Evolutionary conservation across 305 asterid genomes (phyloP), one percentile per base, ranked within the genome.

Genomic region (Solanum aculeatissimum): DNA sequence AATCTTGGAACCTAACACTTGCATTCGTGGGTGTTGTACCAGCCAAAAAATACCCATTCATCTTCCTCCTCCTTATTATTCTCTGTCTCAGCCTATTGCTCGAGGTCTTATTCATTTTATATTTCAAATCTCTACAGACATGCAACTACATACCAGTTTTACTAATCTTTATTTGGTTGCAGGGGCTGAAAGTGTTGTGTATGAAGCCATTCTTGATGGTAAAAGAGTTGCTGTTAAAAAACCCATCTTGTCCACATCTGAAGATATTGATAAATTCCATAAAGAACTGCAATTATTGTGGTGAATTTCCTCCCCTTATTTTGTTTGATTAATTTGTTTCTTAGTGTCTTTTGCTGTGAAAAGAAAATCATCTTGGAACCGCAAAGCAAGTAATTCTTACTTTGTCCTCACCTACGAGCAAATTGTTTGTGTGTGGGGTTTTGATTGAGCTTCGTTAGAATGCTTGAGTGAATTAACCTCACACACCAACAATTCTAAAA

Each of bases 181-280:
- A 96, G 99, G 99, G 49, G 94, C 96, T 69, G 98, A 96, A 89
- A 96, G 99, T 88, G 97, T 93, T 88, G 98, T 96, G 60, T 94
- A 92, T 70, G 94, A 92, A 86, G 98, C 91, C 49, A 63, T 88
- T 79, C 92, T 96, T 55, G 91, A 91, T 51, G 98, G 94, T 38
- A 88, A 87, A 84, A 96, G 83, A 86, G 97, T 94, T 83, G 99
- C 97, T 23, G 95, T 85, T 4, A 96, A 92, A 86, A 96, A 93
- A 89, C 99, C 98, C 1, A 86, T 91, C 87, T 84, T 96, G 70
- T 94, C 99, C 35, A 94, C 98, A 84, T 91, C 97, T 43, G 94
- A 89, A 62, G 95, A 94, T 75, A 86, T 94, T 71, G 92, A 96
- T 84, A 92, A 91, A 78, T 96, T 94, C 88, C 99, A 96, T 87